phyloP scores from a whole-genome alignment of 768 basidiomycete genomes.

The Thelephora ganbajun region DNA sequence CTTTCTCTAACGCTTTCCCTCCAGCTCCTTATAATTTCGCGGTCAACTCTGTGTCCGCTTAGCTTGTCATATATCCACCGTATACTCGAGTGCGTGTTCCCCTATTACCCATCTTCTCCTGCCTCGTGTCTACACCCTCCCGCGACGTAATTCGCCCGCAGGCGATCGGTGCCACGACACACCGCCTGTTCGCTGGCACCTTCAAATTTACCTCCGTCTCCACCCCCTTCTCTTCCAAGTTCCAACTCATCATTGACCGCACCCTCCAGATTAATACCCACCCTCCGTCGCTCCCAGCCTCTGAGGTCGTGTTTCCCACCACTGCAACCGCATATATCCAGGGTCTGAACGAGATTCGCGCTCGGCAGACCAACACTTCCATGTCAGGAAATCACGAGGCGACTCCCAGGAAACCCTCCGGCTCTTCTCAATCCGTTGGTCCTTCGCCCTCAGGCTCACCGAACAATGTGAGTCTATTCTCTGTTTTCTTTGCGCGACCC shows the following conservation, averaged over 20 bases:
- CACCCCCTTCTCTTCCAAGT: not conserved
- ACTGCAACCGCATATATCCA: constrained; percentile 5
- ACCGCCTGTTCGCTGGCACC: not conserved
- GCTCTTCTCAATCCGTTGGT: constrained; percentile 50
- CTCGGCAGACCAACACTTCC: not conserved
- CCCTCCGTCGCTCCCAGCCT: constrained; percentile 9
- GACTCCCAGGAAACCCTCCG: constrained; percentile 49
- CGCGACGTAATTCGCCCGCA: not conserved
- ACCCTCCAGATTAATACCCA: constrained; percentile 3
- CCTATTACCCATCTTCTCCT: not conserved
- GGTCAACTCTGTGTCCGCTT: not conserved
- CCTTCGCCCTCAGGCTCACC: constrained; percentile 53
- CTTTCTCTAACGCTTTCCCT: not conserved
- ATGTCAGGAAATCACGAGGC: constrained; percentile 20
- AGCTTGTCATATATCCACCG: not conserved
- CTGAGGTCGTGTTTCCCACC: constrained; percentile 8
- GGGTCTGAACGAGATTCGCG: too few relatives aligned
- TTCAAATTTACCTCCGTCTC: not conserved
- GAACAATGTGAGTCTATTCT: constrained; percentile 30
- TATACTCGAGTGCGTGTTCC: not conserved
- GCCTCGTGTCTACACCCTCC: not conserved
- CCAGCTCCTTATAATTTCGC: not conserved
- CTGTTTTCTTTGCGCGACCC: constrained; percentile 6
- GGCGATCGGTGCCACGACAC: not conserved
- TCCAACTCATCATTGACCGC: not conserved